These are phyloP conservation scores for Lentinula sp. DNA, from an alignment of 768 basidiomycete genomes.

Conservation along the genomic window DNA sequence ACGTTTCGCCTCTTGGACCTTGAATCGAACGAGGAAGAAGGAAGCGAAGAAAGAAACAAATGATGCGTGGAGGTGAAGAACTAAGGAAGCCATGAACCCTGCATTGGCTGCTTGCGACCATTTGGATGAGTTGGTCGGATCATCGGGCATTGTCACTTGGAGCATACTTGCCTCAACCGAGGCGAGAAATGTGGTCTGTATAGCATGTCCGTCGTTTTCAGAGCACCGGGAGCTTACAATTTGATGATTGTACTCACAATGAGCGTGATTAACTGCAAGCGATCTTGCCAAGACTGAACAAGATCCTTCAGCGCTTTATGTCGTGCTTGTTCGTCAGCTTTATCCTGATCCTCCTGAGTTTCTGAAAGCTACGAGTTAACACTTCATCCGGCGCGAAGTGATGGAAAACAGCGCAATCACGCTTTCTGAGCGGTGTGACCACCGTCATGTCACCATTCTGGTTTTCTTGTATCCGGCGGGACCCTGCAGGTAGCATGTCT, in stretches of 20 bases:
- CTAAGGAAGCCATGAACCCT: slow-evolving; percentile 43
- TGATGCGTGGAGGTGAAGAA: slow-evolving; percentile 43
- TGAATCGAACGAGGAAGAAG: slow-evolving; percentile 51
- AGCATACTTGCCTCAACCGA: slow-evolving; percentile 51
- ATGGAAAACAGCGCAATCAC: background rate
- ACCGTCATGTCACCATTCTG: background rate
- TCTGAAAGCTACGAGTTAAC: background rate
- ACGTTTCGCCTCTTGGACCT: slow-evolving; percentile 44
- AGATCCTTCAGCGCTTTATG: slow-evolving; percentile 43
- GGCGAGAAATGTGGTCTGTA: slow-evolving; percentile 60
- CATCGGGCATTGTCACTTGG: slow-evolving; percentile 31
- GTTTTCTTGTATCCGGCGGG: background rate
- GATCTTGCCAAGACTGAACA: slow-evolving; percentile 57
- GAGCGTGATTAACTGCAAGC: slow-evolving; percentile 54
- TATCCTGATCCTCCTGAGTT: slow-evolving; percentile 44
- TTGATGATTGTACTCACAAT: slow-evolving; percentile 33
- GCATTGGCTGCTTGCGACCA: slow-evolving; percentile 35
- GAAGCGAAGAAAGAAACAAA: slow-evolving; percentile 45
- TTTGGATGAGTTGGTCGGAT: slow-evolving; percentile 7
- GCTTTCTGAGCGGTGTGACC: background rate
- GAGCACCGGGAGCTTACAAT: background rate
- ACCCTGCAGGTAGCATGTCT: background rate
- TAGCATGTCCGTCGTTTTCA: background rate
- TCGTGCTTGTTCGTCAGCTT: slow-evolving; percentile 37
- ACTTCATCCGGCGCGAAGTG: background rate